Evolutionary conservation across 192 early-diverging fungal genomes (phyloP).

Genomic region (Gonapodya prolifera): DNA sequence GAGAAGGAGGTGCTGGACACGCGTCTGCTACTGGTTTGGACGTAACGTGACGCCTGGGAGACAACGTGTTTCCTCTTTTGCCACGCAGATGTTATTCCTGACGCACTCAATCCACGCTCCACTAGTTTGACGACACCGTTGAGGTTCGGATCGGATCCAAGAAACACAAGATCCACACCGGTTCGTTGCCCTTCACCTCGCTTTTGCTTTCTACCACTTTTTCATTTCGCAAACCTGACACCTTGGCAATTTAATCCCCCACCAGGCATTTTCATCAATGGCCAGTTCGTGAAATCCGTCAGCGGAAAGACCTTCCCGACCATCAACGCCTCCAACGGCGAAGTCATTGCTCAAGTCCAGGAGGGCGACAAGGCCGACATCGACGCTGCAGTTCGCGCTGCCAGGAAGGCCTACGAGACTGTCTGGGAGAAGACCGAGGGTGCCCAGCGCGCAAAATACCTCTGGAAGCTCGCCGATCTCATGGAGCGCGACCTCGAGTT

Average conservation of each 20-base stretch:
- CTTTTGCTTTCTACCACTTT: no score
- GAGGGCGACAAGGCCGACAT: constrained; percentile 19
- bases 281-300: constrained; percentile 26
- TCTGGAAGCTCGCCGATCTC: constrained; percentile 25
- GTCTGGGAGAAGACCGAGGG: constrained; percentile 15
- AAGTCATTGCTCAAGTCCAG: neutral
- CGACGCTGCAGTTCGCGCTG: constrained; percentile 25
- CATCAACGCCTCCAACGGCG: constrained; percentile 15
- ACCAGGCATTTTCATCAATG: constrained; percentile 48
- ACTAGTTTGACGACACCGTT: neutral
- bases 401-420: constrained; percentile 19
- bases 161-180: constrained; percentile 11
- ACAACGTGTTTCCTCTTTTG: no score
- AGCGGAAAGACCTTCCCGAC: constrained; percentile 26
- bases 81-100: no score
- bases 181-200: no score
- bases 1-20: no score
- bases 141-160: neutral
- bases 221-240: no score
- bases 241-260: no score
- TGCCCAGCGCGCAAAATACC: constrained; percentile 7
- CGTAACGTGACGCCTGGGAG: no score
- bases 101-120: no score
- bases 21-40: no score
- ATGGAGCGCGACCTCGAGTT: constrained; percentile 17